Evolutionary conservation across 2,329 filamentous ascomycete species (phyloP), one percentile per base, ranked within the genome.

Genomic region (Tympanopsis confertula): DNA sequence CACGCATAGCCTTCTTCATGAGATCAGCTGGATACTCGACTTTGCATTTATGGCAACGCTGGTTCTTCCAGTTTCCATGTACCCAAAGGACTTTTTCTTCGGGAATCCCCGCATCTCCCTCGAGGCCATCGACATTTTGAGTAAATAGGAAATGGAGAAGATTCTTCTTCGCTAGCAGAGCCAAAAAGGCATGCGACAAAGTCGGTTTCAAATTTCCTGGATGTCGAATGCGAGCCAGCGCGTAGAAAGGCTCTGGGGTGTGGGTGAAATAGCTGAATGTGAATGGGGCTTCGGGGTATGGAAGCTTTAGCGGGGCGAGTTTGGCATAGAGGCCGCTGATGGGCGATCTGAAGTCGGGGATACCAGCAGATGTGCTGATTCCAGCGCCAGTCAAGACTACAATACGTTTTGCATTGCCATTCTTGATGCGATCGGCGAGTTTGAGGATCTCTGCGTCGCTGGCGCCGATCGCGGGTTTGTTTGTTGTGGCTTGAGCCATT

Each of bases 71-170:
- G 55, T 86, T 94, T 35, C 91, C 91, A 56, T 98, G 91, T 0
- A 91, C 91, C 59, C 96, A 89, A 20, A 98, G 69, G 37, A 98
- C 88, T 57, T 74, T 78, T 2, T 88, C 78, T 0, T 65, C 69
- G 0, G 87, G 84, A 1, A 98, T 78, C 19, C 91, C 91, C 12
- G 89, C 91, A 46, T 75, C 71, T 18, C 88, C 76, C 61, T 98
- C 91, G 12, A 98, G 70, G 50, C 87, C 94, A 61, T 98, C 91
- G 47, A 98, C 96, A 53, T 98, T 98, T 54, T 98, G 91, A 0
- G 91, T 95, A 58, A 95, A 98, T 38, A 91, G 74, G 66, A 88
- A 91, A 45, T 82, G 65, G 17, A 98, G 65, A 28, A 89, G 65
- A 3, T 75, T 77, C 60, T 93, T 94, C 42, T 78, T 66, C 40